phyloP scores from a whole-genome alignment of 2,329 filamentous ascomycete species.

The Parasarocladium wereldwijsianum region DNA sequence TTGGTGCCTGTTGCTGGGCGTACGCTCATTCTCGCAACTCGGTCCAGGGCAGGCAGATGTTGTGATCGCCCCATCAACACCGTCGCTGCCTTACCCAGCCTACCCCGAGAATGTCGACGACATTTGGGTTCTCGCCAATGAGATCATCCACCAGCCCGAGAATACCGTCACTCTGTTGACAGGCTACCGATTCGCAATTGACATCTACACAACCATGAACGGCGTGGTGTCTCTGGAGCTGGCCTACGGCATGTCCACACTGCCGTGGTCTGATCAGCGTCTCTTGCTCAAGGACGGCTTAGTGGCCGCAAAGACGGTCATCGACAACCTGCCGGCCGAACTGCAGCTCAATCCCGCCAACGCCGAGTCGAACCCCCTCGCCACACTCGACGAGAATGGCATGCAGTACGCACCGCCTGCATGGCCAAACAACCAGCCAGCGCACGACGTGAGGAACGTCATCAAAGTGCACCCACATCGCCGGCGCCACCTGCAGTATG shows the following conservation, averaged over 20 bases:
- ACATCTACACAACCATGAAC: conserved; percentile 70
- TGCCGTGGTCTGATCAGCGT: conserved; percentile 68
- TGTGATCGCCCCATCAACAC: conserved; percentile 62
- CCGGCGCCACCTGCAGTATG: conserved; percentile 53
- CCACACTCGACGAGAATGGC: conserved; percentile 27
- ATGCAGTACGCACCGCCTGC: conserved; percentile 37
- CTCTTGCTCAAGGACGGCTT: conserved; percentile 58
- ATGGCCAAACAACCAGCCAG: conserved; percentile 28
- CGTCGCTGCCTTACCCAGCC: conserved; percentile 61
- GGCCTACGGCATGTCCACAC: conserved; percentile 62
- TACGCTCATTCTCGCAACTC: conserved; percentile 65
- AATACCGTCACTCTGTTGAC: conserved; percentile 55
- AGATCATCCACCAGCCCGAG: conserved; percentile 55
- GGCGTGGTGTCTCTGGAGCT: conserved; percentile 66
- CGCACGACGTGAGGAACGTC: conserved; percentile 34
- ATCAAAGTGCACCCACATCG: conserved; percentile 33
- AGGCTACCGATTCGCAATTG: conserved; percentile 68
- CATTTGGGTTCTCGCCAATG: conserved; percentile 57
- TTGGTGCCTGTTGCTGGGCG: conserved; percentile 66
- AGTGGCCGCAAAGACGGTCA: conserved; percentile 51
- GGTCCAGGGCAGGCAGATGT: conserved; percentile 51
- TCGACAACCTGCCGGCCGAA: conserved; percentile 53
- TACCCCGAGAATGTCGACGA: conserved; percentile 75
- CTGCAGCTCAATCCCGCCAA: conserved; percentile 36
- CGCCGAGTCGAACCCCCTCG: conserved; percentile 21